phyloP scores from a whole-genome alignment of 148 eudicot species.

The Vaccinium corymbosum region DNA sequence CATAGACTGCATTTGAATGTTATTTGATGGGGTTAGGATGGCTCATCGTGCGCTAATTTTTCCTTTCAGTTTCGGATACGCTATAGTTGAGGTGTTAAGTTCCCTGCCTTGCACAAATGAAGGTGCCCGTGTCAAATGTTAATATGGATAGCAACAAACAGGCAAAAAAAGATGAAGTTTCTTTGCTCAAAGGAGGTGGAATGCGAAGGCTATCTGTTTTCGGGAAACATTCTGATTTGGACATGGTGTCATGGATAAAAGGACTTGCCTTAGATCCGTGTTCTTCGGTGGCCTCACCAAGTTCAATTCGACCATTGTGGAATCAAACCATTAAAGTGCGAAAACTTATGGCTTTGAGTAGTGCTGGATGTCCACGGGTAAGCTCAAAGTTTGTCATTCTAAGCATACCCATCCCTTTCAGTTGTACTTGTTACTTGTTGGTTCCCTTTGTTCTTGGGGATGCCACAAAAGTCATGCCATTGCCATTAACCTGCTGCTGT shows the following conservation, averaged over 20 bases:
- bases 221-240: background rate
- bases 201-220: background rate
- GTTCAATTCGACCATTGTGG: background rate
- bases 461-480: background rate
- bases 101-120: background rate
- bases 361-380: conserved; percentile 32
- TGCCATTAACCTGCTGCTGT: background rate
- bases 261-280: conserved; percentile 11
- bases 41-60: background rate
- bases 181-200: background rate
- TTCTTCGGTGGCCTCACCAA: background rate
- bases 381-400: background rate
- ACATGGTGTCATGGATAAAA: conserved; percentile 4
- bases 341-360: conserved; percentile 27
- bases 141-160: background rate
- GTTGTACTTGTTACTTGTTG: background rate
- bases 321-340: conserved; percentile 16
- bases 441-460: background rate
- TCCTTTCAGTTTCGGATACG: background rate
- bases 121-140: background rate
- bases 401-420: background rate
- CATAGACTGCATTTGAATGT: background rate
- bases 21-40: background rate
- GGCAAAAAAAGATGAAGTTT: background rate
- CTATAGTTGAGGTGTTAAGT: background rate